Conservation (phyloP, 805 yeast genomes). For the Alloascoidea hylecoeti region DNA sequence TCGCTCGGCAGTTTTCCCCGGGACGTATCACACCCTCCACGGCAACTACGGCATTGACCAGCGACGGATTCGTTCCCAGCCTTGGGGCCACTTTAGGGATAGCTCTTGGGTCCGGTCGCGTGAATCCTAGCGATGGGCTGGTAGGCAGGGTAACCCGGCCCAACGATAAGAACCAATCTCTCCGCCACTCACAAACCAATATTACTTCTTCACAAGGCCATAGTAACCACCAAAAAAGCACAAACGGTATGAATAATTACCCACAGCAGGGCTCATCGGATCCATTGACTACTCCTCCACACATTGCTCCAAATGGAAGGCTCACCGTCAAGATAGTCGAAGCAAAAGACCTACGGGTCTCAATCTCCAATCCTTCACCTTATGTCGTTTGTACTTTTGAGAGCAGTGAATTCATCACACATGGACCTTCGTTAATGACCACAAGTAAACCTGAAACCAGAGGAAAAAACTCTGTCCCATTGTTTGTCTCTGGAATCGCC, state of each 20-base stretch:
- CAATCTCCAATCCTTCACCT: slow-evolving; percentile 50
- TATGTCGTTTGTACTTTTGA: slow-evolving; percentile 20
- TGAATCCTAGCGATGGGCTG: too few species aligned
- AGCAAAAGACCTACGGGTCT: slow-evolving; percentile 54
- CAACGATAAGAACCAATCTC: too few species aligned
- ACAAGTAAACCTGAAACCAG: not conserved
- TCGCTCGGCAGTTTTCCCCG: too few species aligned
- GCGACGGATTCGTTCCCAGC: too few species aligned
- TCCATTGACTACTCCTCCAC: slow-evolving; percentile 1
- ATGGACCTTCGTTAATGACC: slow-evolving; percentile 38
- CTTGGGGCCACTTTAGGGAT: too few species aligned
- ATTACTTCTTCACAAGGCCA: not conserved
- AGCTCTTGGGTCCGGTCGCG: too few species aligned
- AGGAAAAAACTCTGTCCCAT: slow-evolving; percentile 4
- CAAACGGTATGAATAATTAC: too few species aligned
- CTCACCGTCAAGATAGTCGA: slow-evolving; percentile 69
- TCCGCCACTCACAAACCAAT: too few species aligned
- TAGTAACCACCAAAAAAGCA: not conserved
- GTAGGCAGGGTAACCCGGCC: too few species aligned
- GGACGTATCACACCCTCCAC: too few species aligned
- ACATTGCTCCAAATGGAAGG: slow-evolving; percentile 58
- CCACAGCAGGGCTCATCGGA: not conserved
- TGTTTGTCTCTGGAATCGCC: slow-evolving; percentile 1
- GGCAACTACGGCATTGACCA: too few species aligned
- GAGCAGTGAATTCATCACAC: slow-evolving; percentile 69